These are phyloP conservation scores for Chlorella sorokiniana DNA, from an alignment of 139 green algal species.

Conservation along the genomic window DNA sequence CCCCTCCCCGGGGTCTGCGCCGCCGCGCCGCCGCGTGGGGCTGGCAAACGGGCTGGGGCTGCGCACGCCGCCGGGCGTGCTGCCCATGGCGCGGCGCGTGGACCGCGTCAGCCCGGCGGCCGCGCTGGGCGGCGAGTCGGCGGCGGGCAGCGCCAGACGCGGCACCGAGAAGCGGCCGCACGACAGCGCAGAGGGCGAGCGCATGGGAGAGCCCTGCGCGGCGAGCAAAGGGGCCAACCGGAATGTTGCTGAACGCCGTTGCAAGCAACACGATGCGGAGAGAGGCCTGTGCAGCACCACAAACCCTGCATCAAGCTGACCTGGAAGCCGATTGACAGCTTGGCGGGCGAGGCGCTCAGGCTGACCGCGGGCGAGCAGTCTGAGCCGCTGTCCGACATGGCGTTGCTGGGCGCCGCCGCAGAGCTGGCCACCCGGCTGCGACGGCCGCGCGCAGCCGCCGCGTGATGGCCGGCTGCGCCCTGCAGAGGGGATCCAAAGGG, in stretches of 20 bases:
- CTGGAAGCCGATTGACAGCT: neutral
- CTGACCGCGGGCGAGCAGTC: conserved; percentile 13
- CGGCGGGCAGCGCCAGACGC: conserved; percentile 17
- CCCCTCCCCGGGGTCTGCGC: neutral
- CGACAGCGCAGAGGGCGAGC: conserved; percentile 24
- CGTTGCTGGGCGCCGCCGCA: conserved; percentile 7
- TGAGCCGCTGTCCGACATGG: conserved; percentile 18
- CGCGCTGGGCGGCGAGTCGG: conserved; percentile 9
- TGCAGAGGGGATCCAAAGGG: conserved; percentile 17
- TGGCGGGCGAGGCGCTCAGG: conserved; percentile 2
- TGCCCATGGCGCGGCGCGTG: conserved; percentile 31
- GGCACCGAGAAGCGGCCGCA: conserved; percentile 19
- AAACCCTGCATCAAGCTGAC: neutral
- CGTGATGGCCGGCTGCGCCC: too few relatives aligned
- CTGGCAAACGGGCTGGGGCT: conserved; percentile 31
- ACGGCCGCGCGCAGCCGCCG: neutral
- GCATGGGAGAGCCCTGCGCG: neutral
- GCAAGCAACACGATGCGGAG: too few relatives aligned
- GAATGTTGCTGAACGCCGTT: neutral
- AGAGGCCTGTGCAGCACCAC: too few relatives aligned
- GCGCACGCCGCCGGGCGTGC: conserved; percentile 1
- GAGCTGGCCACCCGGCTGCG: conserved; percentile 16
- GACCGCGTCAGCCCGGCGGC: conserved; percentile 39
- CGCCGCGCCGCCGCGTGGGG: conserved; percentile 3
- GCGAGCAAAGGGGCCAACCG: neutral